Percentiles rank a stretch among this genome's conserved stretches.
phyloP scores from a whole-genome alignment of 805 yeast species.

The Zygoascus bituminiphila region DNA sequence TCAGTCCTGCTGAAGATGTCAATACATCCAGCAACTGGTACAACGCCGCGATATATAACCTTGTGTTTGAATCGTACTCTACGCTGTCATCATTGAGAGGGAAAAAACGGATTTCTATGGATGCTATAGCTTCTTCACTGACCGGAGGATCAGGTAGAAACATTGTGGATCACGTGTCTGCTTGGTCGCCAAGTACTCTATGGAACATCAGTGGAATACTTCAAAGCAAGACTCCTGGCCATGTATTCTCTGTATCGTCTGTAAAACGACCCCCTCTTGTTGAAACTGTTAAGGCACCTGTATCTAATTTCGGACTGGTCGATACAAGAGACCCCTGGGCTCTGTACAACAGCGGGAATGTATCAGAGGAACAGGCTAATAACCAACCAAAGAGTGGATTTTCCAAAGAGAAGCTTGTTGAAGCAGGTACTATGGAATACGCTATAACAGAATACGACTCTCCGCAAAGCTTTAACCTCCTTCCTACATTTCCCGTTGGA shows the following conservation, averaged over 20 bases:
- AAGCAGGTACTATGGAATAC: conserved; percentile 12
- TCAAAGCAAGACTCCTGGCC: not conserved
- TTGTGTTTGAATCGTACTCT: conserved; percentile 40
- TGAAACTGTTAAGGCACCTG: too few relatives aligned
- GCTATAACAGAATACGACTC: conserved; percentile 11
- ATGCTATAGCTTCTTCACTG: conserved; percentile 36
- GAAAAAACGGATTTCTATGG: conserved; percentile 33
- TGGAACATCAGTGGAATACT: not conserved
- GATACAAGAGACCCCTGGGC: conserved; percentile 4
- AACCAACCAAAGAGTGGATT: not conserved
- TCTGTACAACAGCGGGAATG: not conserved
- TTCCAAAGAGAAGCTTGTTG: conserved; percentile 7
- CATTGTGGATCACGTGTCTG: conserved; percentile 24
- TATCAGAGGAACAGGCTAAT: not conserved
- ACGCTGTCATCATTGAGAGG: conserved; percentile 33
- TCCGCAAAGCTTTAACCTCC: conserved; percentile 12
- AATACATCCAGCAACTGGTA: conserved; percentile 37
- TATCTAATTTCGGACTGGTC: not conserved
- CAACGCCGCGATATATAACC: conserved; percentile 30
- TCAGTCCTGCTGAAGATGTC: conserved; percentile 27
- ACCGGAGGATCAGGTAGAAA: conserved; percentile 38
- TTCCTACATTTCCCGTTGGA: conserved; percentile 14
- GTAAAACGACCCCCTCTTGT: not conserved
- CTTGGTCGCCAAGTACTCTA: not conserved
- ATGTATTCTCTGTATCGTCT: not conserved